Evolutionary conservation across 176 grass and related monocot species (phyloP).

Genomic region (Saccharum officinarum): DNA sequence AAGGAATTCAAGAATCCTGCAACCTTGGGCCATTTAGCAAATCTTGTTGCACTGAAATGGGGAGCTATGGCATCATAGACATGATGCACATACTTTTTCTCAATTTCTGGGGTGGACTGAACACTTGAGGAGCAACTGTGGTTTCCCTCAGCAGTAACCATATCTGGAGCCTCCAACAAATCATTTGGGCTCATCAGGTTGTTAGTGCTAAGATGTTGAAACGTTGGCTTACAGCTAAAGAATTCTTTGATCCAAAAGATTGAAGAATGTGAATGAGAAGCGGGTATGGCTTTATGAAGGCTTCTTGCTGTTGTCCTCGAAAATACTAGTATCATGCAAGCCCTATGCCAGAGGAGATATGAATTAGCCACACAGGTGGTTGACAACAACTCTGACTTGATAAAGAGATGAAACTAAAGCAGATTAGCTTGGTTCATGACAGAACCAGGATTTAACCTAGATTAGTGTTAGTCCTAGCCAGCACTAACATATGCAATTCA

Average conservation of each 20-base stretch:
- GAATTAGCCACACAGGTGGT: not conserved
- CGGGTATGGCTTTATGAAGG: not conserved
- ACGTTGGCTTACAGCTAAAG: not conserved
- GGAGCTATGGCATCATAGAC: conserved; percentile 98
- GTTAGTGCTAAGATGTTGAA: not conserved
- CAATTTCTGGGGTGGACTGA: conserved; percentile 80
- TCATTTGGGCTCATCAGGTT: conserved; percentile 22
- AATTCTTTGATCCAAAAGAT: not conserved
- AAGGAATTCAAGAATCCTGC: conserved; percentile 75
- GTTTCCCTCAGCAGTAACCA: not conserved
- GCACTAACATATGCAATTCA: not conserved
- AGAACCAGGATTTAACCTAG: not conserved
- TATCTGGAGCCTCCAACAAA: not conserved
- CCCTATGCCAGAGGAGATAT: not conserved
- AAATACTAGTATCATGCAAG: conserved; percentile 39
- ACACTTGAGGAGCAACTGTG: conserved; percentile 37
- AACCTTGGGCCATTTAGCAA: conserved; percentile 98
- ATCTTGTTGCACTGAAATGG: conserved; percentile 87
- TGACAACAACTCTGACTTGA: not conserved
- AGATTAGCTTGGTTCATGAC: not conserved
- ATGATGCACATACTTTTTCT: conserved; percentile 81
- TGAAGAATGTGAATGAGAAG: not conserved
- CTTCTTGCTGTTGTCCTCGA: conserved; percentile 26
- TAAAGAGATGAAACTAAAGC: not conserved
- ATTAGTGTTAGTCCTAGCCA: not conserved